Base-by-base conservation (phyloP, 164 flowering plant genomes). In the Tinospora cordifolia region DNA sequence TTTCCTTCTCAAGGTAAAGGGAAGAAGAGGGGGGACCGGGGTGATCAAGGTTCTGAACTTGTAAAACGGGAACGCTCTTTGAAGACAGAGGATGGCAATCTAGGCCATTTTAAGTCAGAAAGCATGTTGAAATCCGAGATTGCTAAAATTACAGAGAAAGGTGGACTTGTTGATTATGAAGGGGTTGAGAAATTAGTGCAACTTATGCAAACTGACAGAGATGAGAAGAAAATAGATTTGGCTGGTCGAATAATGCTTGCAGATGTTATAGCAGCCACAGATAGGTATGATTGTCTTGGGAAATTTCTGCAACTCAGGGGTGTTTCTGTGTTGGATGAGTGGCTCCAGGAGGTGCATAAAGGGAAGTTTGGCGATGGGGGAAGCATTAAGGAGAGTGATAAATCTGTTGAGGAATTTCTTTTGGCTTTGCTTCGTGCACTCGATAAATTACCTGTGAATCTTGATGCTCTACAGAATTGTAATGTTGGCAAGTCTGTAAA, bases 401-500 rank as follows among this genome's bases (percentile, higher is more conserved):
- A 84, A 76, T 75, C 84, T 46, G 80, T 83, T 60, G 98, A 93
- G 71, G 94, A 93, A 44, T 87, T 93, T 75, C 90, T 91, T 36
- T 75, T 90, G 62, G 85, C 85, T 72, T 80, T 88, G 76, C 98
- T 93, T 77, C 87, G 89, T 51, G 97, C 98, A 15, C 90, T 93
- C 58, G 95, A 92, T 78, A 93, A 89, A 75, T 81, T 93, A 41
- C 98, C 98, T 51, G 90, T 92, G 5, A 85, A 91, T 80, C 93
- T 93, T 69, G 83, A 83, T 69, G 95, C 97, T 27, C 75, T 93
- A 6, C 92, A 88, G 72, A 84, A 70, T 78, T 89, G 93, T 83
- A 83, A 89, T 65, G 81, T 93, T 75, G 98, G 98, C 24, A 90
- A 84, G 77, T 91, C 96, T 76, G 98, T 93, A 58, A 93, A 93